Percentiles rank a stretch among this genome's conserved stretches.
These are phyloP conservation scores for Juncus inflexus DNA, from an alignment of 176 grass and related monocot genomes.

Conservation along the genomic window DNA sequence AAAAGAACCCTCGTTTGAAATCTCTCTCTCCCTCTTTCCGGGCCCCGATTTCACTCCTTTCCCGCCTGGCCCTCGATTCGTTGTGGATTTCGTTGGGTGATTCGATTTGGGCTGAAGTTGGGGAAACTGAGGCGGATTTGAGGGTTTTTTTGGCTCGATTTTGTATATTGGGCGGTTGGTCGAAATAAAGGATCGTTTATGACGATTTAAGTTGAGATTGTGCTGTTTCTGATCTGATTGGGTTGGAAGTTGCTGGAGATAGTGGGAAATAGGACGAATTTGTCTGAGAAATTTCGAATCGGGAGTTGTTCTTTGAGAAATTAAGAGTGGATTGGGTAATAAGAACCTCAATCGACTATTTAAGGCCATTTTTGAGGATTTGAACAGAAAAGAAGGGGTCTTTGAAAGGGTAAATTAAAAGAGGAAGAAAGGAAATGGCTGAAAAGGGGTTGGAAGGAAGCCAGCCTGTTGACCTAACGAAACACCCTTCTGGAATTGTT, in stretches of 20 bases:
- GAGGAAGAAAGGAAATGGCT: slow-evolving; percentile 43
- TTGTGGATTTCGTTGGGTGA: neutral
- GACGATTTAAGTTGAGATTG: neutral
- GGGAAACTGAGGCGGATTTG: neutral
- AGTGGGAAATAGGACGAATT: no score
- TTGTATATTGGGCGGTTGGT: no score
- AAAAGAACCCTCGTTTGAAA: slow-evolving; percentile 63
- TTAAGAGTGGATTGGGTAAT: neutral
- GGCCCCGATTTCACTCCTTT: neutral
- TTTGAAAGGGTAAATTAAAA: neutral
- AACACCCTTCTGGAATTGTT: slow-evolving; percentile 92
- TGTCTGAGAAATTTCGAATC: no score
- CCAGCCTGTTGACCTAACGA: slow-evolving; percentile 80
- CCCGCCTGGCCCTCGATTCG: slow-evolving; percentile 31
- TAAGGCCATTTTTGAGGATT: slow-evolving; percentile 5
- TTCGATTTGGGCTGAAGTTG: neutral
- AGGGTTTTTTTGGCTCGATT: neutral
- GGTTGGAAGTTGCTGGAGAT: neutral
- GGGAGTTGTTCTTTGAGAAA: neutral
- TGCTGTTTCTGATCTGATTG: neutral
- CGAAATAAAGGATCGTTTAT: neutral
- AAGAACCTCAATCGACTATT: neutral
- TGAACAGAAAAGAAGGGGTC: neutral
- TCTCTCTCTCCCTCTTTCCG: neutral
- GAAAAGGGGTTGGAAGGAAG: slow-evolving; percentile 64